phyloP scores from a whole-genome alignment of 495 filamentous ascomycete genomes.

The Neurospora terricola region DNA sequence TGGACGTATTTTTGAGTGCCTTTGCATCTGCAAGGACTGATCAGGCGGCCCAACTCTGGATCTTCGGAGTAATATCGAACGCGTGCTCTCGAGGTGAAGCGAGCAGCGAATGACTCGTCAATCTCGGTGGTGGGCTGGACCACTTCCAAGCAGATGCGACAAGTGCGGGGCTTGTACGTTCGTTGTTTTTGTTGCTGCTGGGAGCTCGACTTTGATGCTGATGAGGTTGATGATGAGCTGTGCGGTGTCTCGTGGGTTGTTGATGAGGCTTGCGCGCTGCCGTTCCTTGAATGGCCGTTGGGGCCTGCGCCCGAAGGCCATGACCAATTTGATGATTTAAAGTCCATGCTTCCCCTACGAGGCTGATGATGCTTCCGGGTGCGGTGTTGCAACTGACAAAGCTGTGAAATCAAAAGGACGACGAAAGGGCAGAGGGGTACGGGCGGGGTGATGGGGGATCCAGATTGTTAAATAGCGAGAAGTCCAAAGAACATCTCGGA shows the following conservation, averaged over 20 bases:
- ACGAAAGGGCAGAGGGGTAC: neutral
- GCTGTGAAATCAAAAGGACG: neutral
- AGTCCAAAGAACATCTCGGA: neutral
- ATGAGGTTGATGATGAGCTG: neutral
- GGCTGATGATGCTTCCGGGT: neutral
- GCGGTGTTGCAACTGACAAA: neutral
- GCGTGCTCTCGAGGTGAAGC: constrained; percentile 48
- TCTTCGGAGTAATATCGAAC: constrained; percentile 69
- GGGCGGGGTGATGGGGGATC: neutral
- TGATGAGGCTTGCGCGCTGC: neutral
- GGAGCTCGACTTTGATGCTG: neutral
- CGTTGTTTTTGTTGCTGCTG: constrained; percentile 23
- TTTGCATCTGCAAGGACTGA: constrained; percentile 88
- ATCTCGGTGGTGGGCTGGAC: constrained; percentile 69
- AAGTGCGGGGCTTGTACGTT: constrained; percentile 61
- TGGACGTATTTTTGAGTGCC: constrained; percentile 91
- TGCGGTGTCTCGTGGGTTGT: neutral
- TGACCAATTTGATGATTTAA: constrained; percentile 4
- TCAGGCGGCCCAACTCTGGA: constrained; percentile 66
- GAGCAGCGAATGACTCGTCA: constrained; percentile 47
- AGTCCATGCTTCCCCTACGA: neutral
- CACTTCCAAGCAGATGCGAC: constrained; percentile 86
- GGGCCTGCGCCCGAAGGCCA: constrained; percentile 6
- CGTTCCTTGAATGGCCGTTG: neutral
- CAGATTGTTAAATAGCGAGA: neutral